Evolutionary conservation across 768 basidiomycete species (phyloP).

Genomic region (Hemileccinum impolitum): DNA sequence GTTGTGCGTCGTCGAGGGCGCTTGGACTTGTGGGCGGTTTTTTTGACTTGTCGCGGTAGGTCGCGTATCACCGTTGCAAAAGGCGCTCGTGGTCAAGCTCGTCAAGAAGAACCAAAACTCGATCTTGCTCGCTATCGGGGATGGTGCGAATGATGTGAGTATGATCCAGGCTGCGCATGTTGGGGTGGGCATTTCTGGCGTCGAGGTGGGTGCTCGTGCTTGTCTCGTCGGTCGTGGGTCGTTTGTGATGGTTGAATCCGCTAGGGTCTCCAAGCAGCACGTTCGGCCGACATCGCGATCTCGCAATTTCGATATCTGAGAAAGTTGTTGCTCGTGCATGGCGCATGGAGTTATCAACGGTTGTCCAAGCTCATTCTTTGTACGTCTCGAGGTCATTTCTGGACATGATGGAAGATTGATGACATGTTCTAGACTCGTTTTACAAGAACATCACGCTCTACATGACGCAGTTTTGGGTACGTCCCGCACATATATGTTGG

Average conservation of each 20-base stretch:
- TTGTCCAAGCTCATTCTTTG: conserved; percentile 95
- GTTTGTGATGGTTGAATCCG: background rate
- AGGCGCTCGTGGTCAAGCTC: conserved; percentile 96
- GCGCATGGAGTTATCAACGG: conserved; percentile 97
- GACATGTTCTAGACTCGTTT: conserved; percentile 70
- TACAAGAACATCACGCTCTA: conserved; percentile 99
- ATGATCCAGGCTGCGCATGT: conserved; percentile 99
- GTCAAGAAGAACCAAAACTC: conserved; percentile 95
- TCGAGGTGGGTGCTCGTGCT: conserved; percentile 59
- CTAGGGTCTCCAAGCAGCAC: conserved; percentile 95
- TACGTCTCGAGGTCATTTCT: conserved; percentile 38
- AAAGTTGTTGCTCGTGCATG: conserved; percentile 94
- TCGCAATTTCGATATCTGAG: conserved; percentile 96
- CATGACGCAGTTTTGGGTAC: conserved; percentile 98
- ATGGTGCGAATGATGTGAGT: conserved; percentile 97
- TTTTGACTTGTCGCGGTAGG: conserved; percentile 41
- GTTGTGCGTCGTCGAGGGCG: conserved; percentile 54
- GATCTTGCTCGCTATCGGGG: conserved; percentile 94
- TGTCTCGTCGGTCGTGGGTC: no score
- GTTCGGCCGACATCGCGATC: conserved; percentile 96
- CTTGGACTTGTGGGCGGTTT: background rate
- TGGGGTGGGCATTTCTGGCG: conserved; percentile 95
- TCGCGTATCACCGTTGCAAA: conserved; percentile 96
- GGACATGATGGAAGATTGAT: conserved; percentile 8
- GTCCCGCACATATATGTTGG: background rate